Evolutionary conservation across 176 grass and related monocot genomes (phyloP), one percentile per base, ranked within the genome.

Genomic region (Carex scoparia): DNA sequence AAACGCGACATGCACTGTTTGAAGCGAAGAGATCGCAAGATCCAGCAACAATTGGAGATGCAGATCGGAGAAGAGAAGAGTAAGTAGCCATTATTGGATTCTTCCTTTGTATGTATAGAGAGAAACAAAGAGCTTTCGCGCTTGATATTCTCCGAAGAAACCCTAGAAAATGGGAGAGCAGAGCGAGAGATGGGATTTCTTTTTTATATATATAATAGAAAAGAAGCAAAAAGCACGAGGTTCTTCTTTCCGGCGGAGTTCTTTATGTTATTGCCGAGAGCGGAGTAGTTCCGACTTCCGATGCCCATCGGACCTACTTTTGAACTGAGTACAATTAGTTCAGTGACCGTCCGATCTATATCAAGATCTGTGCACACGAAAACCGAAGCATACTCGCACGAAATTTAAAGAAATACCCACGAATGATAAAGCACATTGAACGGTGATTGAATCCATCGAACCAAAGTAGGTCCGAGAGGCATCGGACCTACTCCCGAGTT

Each of bases 1-100:
- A 65, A 65, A 63, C 54, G 15, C 18, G 57, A 81, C 30, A 18
- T 65, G 30, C 53, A 38, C 8, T n/a, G 35, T 55, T 74, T 27
- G 85, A 81, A 53, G 38, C 46, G 10, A 86, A 61, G 69, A 72
- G 57, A 79, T 80, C 87, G 57, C 64, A 85, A 58, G 92, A 94
- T 90, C 90, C 94, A 64, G 66, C 71, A 57, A 81, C 18, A 10
- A 49, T 35, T 35, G 74, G 60, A 28, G 81, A 30, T 61, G 94
- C 46, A 7, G 85, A 80, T 73, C 92, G 81, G 84, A 92, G 80
- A 54, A 92, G 82, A 30, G 80, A 81, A 56, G 90, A 86, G 67
- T 86, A 87, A 23, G 90, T 69, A 57, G 90, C 90, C 88, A 94
- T 91, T 84, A 74, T 13, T 79, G 1, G 13, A 23, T 14, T 59